Base-by-base conservation (phyloP, 2,329 filamentous ascomycete species). In the Cordyceps sp. region DNA sequence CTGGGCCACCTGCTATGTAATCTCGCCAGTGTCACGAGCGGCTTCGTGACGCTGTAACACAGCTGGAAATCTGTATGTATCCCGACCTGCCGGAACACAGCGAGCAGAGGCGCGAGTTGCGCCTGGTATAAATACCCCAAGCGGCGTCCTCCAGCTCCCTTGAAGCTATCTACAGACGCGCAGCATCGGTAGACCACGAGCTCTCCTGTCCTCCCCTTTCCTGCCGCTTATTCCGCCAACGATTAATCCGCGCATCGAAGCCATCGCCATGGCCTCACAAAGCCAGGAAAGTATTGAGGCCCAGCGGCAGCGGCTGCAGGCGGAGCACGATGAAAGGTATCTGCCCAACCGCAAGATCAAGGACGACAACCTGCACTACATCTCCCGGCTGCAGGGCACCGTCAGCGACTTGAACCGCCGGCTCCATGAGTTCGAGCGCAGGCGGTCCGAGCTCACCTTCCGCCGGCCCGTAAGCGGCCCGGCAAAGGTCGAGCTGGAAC, bases 51-150 rank as follows among this genome's bases (percentile, higher is more conserved):
- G 28, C 28, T 15, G 28, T 29, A 21, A 29, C 28, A 29, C 27
- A 29, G 18, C 18, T 29, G 17, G n/a, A 29, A 29, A 29, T 19
- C 28, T 29, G 28, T 29, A 29, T 29, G 27, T 20, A 29, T 29
- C 18, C 18, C 27, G 18, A 19, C 4, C 17, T 20, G 27, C 27
- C 20, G n/a, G 27, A 29, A 17, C 27, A 20, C 17, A 13, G 10
- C 8, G 17, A n/a, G 18, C 8, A 18, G 18, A 29, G 12, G 18
- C 17, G n/a, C 18, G 17, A 29, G 13, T 7, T 21, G n/a, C 6
- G 4, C 4, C 13, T 13, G 22, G 19, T 19, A 29, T 29, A 29
- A 29, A 29, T 29, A 29, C 19, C 27, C 28, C n/a, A 18, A 15
- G 4, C 28, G n/a, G 9, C n/a, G 18, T n/a, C 5, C n/a, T 22